These are phyloP conservation scores for Pneumocystis carinii DNA, from an alignment of 1,139 yeast species.

Conservation along the genomic window DNA sequence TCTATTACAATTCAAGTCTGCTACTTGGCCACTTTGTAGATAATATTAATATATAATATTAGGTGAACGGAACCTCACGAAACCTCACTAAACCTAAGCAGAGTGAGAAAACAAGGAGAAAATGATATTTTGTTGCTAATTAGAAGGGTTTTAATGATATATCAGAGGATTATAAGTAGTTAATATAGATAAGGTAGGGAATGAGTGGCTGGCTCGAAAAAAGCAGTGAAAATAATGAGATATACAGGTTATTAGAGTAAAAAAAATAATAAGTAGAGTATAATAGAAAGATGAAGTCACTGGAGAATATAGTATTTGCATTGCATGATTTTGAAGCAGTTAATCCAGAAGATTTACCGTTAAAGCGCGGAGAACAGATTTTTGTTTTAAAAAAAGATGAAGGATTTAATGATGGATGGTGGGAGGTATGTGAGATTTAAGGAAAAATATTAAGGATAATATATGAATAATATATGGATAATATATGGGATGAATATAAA, in stretches of 20 bases:
- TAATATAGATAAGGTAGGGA: background rate
- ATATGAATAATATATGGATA: background rate
- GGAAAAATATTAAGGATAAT: background rate
- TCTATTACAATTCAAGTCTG: background rate
- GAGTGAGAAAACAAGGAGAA: no score
- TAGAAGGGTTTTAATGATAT: no score
- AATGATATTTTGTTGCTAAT: no score
- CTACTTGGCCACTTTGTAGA: no score
- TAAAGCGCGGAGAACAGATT: slow-evolving; percentile 69
- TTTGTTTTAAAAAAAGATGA: slow-evolving; percentile 85
- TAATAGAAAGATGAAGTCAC: background rate
- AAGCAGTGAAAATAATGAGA: background rate
- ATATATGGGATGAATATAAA: no score
- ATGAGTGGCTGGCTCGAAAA: background rate
- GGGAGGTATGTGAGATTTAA: slow-evolving; percentile 27
- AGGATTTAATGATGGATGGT: slow-evolving; percentile 98
- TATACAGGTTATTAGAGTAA: background rate
- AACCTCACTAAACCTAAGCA: no score
- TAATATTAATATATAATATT: no score
- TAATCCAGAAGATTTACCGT: slow-evolving; percentile 72
- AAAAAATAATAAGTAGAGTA: background rate
- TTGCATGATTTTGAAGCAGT: slow-evolving; percentile 78
- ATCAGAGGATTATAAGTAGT: background rate
- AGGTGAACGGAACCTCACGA: no score
- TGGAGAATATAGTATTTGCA: slow-evolving; percentile 29